Conservation (phyloP, 2,329 filamentous ascomycete genomes). For the Paraphaeosphaeria sporulosa region DNA sequence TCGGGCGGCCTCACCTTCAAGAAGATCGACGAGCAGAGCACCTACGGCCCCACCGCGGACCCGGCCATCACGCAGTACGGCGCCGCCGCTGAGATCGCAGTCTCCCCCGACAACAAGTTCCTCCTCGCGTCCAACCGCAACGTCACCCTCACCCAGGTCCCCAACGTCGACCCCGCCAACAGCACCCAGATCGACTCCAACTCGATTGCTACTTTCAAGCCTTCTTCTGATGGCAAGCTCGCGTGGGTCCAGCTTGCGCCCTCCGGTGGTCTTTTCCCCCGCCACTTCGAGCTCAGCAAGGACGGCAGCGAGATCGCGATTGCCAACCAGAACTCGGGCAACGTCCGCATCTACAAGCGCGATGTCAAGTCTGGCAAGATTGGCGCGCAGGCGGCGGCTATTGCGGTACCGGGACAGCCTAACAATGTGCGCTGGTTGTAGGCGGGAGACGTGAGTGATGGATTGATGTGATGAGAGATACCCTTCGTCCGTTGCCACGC, state of each 20-base stretch:
- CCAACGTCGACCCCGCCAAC: constrained; percentile 54
- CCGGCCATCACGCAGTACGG: constrained; percentile 35
- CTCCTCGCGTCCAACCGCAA: constrained; percentile 73
- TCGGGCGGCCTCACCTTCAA: constrained; percentile 55
- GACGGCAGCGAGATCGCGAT: constrained; percentile 71
- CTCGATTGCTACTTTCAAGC: constrained; percentile 63
- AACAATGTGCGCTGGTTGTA: constrained; percentile 30
- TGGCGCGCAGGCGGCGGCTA: constrained; percentile 54
- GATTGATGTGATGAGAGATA: constrained; percentile 7
- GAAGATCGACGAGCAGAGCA: constrained; percentile 56
- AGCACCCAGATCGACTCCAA: constrained; percentile 55
- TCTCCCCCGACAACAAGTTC: constrained; percentile 66
- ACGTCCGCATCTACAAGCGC: constrained; percentile 68
- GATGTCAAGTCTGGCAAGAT: constrained; percentile 67
- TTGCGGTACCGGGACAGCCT: constrained; percentile 27
- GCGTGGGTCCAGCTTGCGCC: constrained; percentile 65
- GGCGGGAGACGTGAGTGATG: constrained; percentile 2
- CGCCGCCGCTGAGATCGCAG: constrained; percentile 63
- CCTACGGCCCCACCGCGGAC: constrained; percentile 37
- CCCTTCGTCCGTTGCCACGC: constrained; percentile 4
- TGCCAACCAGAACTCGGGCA: constrained; percentile 67
- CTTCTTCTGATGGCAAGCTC: constrained; percentile 60
- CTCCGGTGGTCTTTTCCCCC: constrained; percentile 69
- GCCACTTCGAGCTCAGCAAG: constrained; percentile 72
- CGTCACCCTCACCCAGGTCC: constrained; percentile 57